Conservation (phyloP, 768 basidiomycete genomes). For the Lentinula aciculospora region DNA sequence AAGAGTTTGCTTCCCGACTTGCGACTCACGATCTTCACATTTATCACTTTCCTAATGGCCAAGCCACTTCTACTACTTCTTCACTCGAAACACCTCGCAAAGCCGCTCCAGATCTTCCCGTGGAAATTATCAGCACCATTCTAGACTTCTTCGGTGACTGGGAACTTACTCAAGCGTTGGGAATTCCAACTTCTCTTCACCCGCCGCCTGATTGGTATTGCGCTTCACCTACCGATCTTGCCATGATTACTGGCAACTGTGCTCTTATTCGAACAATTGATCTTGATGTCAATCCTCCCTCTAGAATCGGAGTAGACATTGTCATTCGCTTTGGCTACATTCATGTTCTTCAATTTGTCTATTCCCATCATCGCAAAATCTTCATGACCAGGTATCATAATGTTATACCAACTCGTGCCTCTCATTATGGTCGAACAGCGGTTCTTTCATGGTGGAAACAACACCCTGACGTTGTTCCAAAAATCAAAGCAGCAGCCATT, state of each 20-base stretch:
- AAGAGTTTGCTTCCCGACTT: constrained; percentile 65
- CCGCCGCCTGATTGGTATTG: constrained; percentile 67
- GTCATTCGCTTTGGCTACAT: constrained; percentile 73
- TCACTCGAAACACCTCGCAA: constrained; percentile 24
- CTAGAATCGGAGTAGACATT: constrained; percentile 60
- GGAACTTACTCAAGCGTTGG: constrained; percentile 76
- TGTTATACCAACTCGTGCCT: constrained; percentile 75
- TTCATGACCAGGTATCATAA: constrained; percentile 62
- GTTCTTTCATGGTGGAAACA: constrained; percentile 84
- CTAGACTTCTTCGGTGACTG: constrained; percentile 78
- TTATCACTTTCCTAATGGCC: constrained; percentile 51
- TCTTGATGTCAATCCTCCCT: constrained; percentile 53
- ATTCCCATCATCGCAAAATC: constrained; percentile 55
- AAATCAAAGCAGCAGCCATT: constrained; percentile 48
- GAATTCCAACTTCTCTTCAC: constrained; percentile 63
- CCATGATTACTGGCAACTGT: constrained; percentile 63
- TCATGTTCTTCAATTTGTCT: constrained; percentile 68
- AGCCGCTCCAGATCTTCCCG: constrained; percentile 57
- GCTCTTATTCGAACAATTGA: constrained; percentile 55
- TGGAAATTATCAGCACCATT: constrained; percentile 73
- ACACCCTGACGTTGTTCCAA: constrained; percentile 52
- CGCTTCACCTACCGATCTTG: constrained; percentile 63
- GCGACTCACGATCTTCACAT: constrained; percentile 71
- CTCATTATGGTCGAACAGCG: constrained; percentile 61
- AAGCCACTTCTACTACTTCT: constrained; percentile 23